Conservation (phyloP, 31 red algal species). For the Bonnemaisonia californica region DNA sequence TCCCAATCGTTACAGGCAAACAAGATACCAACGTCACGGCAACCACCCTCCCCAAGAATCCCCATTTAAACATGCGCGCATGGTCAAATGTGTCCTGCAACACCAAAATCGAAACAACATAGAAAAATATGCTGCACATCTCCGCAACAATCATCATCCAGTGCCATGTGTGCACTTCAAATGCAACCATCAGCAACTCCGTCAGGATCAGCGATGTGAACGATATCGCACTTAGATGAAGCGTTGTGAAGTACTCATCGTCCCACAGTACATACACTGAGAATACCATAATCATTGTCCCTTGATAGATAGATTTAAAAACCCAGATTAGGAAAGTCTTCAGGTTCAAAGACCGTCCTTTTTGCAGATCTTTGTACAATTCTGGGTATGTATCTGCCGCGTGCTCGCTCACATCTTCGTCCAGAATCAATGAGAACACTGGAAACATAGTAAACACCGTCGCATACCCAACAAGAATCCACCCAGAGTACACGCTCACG, state of each 20-base stretch:
- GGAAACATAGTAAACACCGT: constrained; percentile 97
- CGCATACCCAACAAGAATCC: constrained; percentile 94
- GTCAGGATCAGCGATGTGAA: constrained; percentile 91
- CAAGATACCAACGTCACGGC: constrained; percentile 85
- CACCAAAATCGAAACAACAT: constrained; percentile 73
- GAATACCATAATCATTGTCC: constrained; percentile 96
- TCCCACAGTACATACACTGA: constrained; percentile 95
- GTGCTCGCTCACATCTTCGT: constrained; percentile 85
- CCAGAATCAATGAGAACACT: constrained; percentile 89
- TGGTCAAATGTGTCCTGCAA: constrained; percentile 87
- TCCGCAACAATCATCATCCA: constrained; percentile 88
- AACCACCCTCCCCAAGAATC: constrained; percentile 70
- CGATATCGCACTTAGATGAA: constrained; percentile 84
- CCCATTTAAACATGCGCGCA: constrained; percentile 73
- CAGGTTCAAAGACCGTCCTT: constrained; percentile 89
- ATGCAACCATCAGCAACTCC: constrained; percentile 92
- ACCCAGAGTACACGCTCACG: constrained; percentile 88
- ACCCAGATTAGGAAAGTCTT: constrained; percentile 94
- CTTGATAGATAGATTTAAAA: constrained; percentile 94
- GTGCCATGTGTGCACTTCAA: constrained; percentile 90
- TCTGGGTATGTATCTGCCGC: constrained; percentile 94
- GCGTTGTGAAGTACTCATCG: constrained; percentile 90
- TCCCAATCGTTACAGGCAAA: constrained; percentile 82
- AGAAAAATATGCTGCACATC: constrained; percentile 74
- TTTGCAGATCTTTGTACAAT: constrained; percentile 92